phyloP scores from a whole-genome alignment of 2,329 filamentous ascomycete genomes.

The Fusarium paranaense region DNA sequence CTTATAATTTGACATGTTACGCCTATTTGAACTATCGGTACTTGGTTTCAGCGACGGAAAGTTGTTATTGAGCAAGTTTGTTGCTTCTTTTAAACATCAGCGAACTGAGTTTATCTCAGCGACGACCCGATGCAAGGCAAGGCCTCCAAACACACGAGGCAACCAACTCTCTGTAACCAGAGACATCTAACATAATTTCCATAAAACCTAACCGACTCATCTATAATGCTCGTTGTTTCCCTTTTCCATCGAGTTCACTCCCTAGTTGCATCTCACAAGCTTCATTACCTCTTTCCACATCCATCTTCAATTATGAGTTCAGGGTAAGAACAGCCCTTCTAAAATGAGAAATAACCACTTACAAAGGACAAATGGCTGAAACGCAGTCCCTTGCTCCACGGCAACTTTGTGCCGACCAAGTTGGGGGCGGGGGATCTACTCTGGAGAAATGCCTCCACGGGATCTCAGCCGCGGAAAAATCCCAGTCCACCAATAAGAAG shows the following conservation, averaged over 20 bases:
- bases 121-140: not conserved
- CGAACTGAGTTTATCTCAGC: not conserved
- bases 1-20: too few species aligned
- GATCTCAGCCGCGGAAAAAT: slow-evolving; percentile 32
- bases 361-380: slow-evolving; percentile 3
- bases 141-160: not conserved
- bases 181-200: not conserved
- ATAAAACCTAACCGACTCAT: not conserved
- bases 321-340: not conserved
- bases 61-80: not conserved
- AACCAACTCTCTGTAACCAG: rapidly evolving
- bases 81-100: not conserved
- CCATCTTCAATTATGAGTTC: not conserved
- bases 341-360: not conserved
- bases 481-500: slow-evolving; percentile 1
- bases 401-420: slow-evolving; percentile 8
- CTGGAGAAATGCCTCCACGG: slow-evolving; percentile 40
- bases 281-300: not conserved
- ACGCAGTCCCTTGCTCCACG: not conserved
- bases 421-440: slow-evolving; percentile 37
- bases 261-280: not conserved
- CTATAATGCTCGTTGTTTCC: not conserved
- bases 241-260: not conserved
- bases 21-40: too few species aligned
- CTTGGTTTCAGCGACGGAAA: not conserved